These are phyloP conservation scores for Aspergillus sojae DNA, from an alignment of 2,329 filamentous ascomycete species.

Conservation along the genomic window DNA sequence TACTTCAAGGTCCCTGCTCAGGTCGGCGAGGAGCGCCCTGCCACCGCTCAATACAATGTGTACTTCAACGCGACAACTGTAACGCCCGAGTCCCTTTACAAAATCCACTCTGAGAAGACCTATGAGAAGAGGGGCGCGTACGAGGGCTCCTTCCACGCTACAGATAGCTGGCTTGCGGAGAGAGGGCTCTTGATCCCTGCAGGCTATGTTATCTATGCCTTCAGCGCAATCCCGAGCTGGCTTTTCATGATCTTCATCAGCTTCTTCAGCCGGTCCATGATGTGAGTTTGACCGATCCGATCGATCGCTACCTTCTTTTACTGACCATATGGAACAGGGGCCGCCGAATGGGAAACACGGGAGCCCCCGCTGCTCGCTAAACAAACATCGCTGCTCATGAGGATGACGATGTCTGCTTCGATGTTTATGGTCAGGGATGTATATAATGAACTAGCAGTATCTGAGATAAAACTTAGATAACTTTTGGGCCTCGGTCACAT, in stretches of 20 bases:
- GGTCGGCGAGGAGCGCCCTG: constrained; percentile 55
- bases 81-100: constrained; percentile 59
- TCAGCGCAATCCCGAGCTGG: constrained; percentile 65
- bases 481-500: constrained; percentile 8
- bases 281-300: constrained; percentile 49
- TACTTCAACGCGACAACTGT: constrained; percentile 61
- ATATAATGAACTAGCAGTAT: constrained; percentile 34
- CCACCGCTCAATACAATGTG: constrained; percentile 57
- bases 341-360: constrained; percentile 31
- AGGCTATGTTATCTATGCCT: constrained; percentile 59
- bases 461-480: constrained; percentile 19
- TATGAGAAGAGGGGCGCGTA: constrained; percentile 57
- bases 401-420: constrained; percentile 16
- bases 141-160: constrained; percentile 63
- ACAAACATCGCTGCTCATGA: constrained; percentile 22
- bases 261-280: constrained; percentile 62
- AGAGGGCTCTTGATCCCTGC: constrained; percentile 56
- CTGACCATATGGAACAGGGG: constrained; percentile 25
- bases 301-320: neutral
- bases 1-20: constrained; percentile 61
- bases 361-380: constrained; percentile 21
- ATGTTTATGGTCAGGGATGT: constrained; percentile 30
- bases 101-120: constrained; percentile 59
- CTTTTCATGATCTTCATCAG: constrained; percentile 65
- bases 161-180: constrained; percentile 59